Evolutionary conservation across 371 early-diverging fungal species (phyloP), one percentile per base, ranked within the genome.

Genomic region (Syncephalastrum contaminatum): DNA sequence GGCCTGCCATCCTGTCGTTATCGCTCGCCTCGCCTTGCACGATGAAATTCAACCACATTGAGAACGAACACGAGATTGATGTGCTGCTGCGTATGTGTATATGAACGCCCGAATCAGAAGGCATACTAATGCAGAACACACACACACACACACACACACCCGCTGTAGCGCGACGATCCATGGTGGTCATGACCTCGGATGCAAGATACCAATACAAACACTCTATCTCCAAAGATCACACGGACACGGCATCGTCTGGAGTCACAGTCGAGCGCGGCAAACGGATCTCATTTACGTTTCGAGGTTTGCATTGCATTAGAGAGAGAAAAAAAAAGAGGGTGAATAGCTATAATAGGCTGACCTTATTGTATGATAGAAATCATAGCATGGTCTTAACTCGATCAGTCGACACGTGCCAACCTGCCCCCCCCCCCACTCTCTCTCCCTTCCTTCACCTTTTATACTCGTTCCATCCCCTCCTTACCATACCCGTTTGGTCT

Each of bases 191-290:
- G 80, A 80, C 72, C 42, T 80, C 71, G 4, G 75, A 76, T 3
- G 69, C 84, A 44, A 67, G 91, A n/a, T 87, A 81, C 51, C 69
- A 80, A 42, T 87, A 71, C 41, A 84, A 79, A 58, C 91, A 90
- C 52, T 64, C 77, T 10, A 89, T 90, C 27, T 80, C 86, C 10
- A 90, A 90, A 55, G 80, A 88, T 47, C 48, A 65, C 2, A 53
- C 77, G 18, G 88, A 88, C 41, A 61, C 58, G 3, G 49, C 65
- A 18, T 40, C 54, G 2, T 58, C 61, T 20, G 70, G 69, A 0
- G 51, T 48, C 3, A 43, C 44, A 8, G 61, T 79, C 44, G 64
- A 70, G 39, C 58, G 79, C 46, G 68, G 69, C 18, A 66, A 59
- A 56, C 69, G 79, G 0, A 58, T 79, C 4, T 79, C 79, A 1